Percentiles rank a stretch among this genome's conserved stretches.
These are phyloP conservation scores for Neopestalotiopsis rosae DNA, from an alignment of 2,329 filamentous ascomycete genomes.

Conservation along the genomic window DNA sequence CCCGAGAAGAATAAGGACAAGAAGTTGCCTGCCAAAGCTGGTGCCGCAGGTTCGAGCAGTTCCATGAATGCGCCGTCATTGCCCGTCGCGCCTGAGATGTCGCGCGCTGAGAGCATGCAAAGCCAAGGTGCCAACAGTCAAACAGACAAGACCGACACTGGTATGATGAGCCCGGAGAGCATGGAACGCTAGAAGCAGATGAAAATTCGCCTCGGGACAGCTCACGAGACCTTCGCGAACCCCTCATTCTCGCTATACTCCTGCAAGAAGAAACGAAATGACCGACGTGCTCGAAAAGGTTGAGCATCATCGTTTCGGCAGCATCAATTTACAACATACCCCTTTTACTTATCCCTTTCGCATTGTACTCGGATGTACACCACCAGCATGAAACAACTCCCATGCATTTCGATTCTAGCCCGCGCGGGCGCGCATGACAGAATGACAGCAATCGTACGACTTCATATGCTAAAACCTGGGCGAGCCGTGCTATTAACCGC, in stretches of 20 bases:
- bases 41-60: conserved; percentile 37
- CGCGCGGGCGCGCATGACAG: background rate
- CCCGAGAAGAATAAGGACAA: conserved; percentile 50
- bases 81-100: conserved; percentile 55
- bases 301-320: background rate
- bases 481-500: background rate
- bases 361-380: background rate
- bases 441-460: background rate
- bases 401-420: background rate
- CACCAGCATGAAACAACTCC: background rate
- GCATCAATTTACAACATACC: background rate
- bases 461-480: background rate
- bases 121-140: conserved; percentile 65
- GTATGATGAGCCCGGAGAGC: conserved; percentile 87
- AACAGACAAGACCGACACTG: conserved; percentile 72
- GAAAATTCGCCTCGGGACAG: conserved; percentile 17
- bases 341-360: background rate
- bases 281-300: background rate
- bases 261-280: background rate
- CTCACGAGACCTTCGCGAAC: conserved; percentile 18
- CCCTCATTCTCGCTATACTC: background rate
- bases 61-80: conserved; percentile 44
- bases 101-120: conserved; percentile 54
- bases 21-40: conserved; percentile 51
- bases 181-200: conserved; percentile 52